Conservation (phyloP, 192 early-diverging fungal species). For the Podila verticillata region DNA sequence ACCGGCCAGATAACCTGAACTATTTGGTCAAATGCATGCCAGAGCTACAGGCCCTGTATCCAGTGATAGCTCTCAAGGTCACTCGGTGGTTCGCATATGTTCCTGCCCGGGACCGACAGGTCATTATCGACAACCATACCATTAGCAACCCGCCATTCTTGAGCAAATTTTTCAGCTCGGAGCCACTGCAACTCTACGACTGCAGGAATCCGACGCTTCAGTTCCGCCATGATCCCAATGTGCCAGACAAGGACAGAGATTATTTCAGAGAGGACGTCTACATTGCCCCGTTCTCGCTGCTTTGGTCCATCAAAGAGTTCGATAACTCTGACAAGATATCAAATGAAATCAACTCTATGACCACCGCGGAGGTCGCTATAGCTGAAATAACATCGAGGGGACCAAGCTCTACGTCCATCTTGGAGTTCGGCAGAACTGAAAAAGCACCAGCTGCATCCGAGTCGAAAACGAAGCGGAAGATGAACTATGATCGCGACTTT, state of each 20-base stretch:
- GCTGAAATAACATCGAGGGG: background rate
- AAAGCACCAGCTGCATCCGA: no score
- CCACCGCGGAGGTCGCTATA: background rate
- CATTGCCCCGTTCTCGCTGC: background rate
- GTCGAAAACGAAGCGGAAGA: no score
- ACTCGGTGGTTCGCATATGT: conserved; percentile 1
- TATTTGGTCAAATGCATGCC: background rate
- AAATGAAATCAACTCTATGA: background rate
- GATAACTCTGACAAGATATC: background rate
- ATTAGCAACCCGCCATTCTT: conserved; percentile 1
- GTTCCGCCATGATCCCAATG: background rate
- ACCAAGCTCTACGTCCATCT: no score
- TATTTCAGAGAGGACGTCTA: conserved; percentile 6
- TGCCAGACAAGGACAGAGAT: background rate
- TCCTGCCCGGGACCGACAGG: background rate
- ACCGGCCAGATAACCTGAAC: background rate
- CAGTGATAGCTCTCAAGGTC: background rate
- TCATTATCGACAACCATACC: conserved; percentile 7
- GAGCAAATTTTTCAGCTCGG: background rate
- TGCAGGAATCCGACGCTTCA: conserved; percentile 3
- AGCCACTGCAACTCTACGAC: background rate
- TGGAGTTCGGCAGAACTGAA: background rate
- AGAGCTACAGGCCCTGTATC: background rate
- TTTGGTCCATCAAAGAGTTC: conserved; percentile 1
- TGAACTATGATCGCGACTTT: no score